Evolutionary conservation across 148 eudicot genomes (phyloP).

Genomic region (Rhododendron ovatum): DNA sequence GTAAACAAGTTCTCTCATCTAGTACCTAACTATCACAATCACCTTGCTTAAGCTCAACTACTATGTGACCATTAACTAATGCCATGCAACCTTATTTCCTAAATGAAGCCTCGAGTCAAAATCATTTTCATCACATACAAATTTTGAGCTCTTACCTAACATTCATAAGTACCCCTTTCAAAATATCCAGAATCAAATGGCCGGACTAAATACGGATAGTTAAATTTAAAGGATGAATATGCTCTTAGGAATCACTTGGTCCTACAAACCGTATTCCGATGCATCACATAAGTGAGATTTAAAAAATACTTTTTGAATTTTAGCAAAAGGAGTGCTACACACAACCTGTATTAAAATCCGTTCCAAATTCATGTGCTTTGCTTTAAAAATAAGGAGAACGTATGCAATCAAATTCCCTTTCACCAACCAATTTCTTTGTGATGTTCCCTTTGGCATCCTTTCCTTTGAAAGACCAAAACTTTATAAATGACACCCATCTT

Average conservation of each 20-base stretch:
- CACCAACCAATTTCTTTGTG: conserved; percentile 40
- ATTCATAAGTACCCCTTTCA: conserved; percentile 4
- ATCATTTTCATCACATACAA: not conserved
- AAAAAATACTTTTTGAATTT: not conserved
- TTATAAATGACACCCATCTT: conserved; percentile 32
- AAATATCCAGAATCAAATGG: not conserved
- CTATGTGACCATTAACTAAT: conserved; percentile 8
- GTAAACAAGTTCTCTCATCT: not conserved
- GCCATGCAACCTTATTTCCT: not conserved
- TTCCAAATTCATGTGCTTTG: conserved; percentile 20
- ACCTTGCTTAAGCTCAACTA: not conserved
- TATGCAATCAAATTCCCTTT: conserved; percentile 41
- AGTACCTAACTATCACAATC: not conserved
- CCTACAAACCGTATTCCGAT: not conserved
- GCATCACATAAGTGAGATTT: not conserved
- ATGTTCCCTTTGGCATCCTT: conserved; percentile 4
- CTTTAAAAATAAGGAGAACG: conserved; percentile 31
- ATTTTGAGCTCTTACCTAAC: not conserved
- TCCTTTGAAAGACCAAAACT: conserved; percentile 2
- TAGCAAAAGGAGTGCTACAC: not conserved
- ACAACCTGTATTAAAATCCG: conserved; percentile 9
- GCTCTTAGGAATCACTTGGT: not conserved
- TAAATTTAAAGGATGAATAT: not conserved
- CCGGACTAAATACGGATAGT: not conserved
- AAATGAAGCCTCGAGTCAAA: not conserved